Evolutionary conservation across 148 eudicot genomes (phyloP).

Genomic region (Camellia japonica): DNA sequence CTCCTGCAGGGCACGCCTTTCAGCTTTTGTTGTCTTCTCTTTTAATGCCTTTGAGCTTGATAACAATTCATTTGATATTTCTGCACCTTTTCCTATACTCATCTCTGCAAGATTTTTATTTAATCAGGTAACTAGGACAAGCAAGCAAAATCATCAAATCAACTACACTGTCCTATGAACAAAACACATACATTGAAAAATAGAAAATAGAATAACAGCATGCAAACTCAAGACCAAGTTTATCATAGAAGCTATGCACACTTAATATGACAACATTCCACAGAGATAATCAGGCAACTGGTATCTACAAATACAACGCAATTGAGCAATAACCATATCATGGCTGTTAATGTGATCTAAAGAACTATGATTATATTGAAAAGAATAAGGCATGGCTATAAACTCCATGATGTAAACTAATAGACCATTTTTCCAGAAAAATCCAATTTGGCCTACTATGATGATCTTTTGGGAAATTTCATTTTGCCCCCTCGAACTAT

Average conservation of each 20-base stretch:
- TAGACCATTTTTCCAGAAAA: not conserved
- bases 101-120: constrained; percentile 35
- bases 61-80: constrained; percentile 23
- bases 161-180: not conserved
- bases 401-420: too few relatives aligned
- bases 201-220: not conserved
- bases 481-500: too few relatives aligned
- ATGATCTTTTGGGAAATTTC: too few relatives aligned
- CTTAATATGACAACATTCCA: not conserved
- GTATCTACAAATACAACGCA: not conserved
- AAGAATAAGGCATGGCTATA: not conserved
- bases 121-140: not conserved
- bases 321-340: not conserved
- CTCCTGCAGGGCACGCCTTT: constrained; percentile 89
- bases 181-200: not conserved
- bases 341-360: not conserved
- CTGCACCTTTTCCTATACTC: constrained; percentile 29
- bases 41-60: constrained; percentile 50
- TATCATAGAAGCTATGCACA: not conserved
- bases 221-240: not conserved
- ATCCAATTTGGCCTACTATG: not conserved
- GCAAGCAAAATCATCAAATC: not conserved
- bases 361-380: not conserved
- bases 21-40: constrained; percentile 80
- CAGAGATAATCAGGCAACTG: not conserved